phyloP scores from a whole-genome alignment of 257 asterid genomes.

The Haberlea rhodopensis region DNA sequence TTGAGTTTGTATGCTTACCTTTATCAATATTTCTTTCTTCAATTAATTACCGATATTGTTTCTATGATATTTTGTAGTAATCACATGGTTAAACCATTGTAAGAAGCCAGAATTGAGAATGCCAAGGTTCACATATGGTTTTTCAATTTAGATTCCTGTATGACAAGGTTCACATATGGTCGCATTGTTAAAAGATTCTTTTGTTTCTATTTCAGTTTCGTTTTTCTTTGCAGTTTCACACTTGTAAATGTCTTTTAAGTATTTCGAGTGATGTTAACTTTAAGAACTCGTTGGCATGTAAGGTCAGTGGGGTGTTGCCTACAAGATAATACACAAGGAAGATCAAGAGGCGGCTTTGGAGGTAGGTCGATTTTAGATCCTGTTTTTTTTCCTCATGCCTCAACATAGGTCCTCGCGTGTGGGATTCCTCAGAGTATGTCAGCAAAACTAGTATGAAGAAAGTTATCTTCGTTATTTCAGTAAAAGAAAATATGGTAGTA shows the following conservation, averaged over 20 bases:
- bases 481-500: neutral
- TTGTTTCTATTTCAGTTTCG: neutral
- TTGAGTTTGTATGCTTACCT: neutral
- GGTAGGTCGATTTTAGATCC: slow-evolving; percentile 31
- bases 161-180: neutral
- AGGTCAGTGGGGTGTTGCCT: slow-evolving; percentile 92
- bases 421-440: neutral
- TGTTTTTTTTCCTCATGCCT: neutral
- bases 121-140: neutral
- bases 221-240: neutral
- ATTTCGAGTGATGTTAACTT: neutral
- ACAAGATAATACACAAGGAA: slow-evolving; percentile 62
- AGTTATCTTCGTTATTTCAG: too few species aligned
- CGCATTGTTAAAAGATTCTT: neutral
- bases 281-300: slow-evolving; percentile 19
- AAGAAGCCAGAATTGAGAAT: neutral
- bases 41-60: too few species aligned
- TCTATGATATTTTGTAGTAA: too few species aligned
- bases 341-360: slow-evolving; percentile 75
- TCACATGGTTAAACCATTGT: neutral
- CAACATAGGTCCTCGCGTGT: neutral
- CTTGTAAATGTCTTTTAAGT: slow-evolving; percentile 3
- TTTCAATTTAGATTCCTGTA: neutral
- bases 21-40: neutral
- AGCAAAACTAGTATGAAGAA: too few species aligned